phyloP scores from a whole-genome alignment of 495 filamentous ascomycete genomes.

The Penicillium pancosmium region DNA sequence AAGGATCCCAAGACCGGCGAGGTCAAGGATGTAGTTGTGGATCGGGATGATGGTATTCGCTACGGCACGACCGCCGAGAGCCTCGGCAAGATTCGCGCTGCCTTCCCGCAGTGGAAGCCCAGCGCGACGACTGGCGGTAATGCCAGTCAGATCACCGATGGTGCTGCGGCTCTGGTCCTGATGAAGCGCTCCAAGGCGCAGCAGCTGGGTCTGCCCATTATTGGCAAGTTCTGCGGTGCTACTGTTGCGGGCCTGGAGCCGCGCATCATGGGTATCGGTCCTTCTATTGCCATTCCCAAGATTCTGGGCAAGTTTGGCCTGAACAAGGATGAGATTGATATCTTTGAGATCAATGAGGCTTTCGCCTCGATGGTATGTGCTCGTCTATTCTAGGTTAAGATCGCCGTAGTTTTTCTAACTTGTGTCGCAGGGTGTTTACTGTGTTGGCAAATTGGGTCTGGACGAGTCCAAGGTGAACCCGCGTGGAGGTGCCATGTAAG shows the following conservation, averaged over 20 bases:
- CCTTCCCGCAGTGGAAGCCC: constrained; percentile 87
- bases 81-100: constrained; percentile 80
- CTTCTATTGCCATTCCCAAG: constrained; percentile 91
- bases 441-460: constrained; percentile 72
- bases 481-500: constrained; percentile 73
- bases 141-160: constrained; percentile 91
- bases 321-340: constrained; percentile 77
- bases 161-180: constrained; percentile 83
- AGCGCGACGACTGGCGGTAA: constrained; percentile 89
- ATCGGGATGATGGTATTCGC: constrained; percentile 85
- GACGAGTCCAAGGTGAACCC: constrained; percentile 88
- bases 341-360: constrained; percentile 95
- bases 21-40: constrained; percentile 73
- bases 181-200: constrained; percentile 91
- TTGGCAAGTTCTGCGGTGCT: constrained; percentile 89
- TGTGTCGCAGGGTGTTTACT: constrained; percentile 70
- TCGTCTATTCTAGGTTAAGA: background rate
- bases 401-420: constrained; percentile 1
- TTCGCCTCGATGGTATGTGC: constrained; percentile 85
- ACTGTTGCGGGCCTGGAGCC: constrained; percentile 87
- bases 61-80: constrained; percentile 84
- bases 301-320: constrained; percentile 78
- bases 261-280: constrained; percentile 96
- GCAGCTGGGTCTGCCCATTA: constrained; percentile 81
- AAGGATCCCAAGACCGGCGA: constrained; percentile 83